phyloP scores from a whole-genome alignment of 345 rosid species.

The Salix exigua region DNA sequence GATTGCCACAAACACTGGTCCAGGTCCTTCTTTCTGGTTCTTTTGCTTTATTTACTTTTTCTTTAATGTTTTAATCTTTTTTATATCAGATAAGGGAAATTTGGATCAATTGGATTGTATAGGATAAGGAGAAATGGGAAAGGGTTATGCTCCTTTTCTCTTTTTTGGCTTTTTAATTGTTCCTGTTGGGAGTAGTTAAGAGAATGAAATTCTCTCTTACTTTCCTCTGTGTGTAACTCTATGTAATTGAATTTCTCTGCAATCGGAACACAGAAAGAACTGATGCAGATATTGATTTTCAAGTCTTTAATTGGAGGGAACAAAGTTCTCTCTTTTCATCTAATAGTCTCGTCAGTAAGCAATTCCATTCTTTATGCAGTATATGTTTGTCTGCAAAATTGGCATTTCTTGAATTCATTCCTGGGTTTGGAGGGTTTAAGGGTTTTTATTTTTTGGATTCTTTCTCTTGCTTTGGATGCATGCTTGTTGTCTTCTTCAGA shows the following conservation, averaged over 20 bases:
- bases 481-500: not conserved
- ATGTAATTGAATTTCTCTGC: slow-evolving; percentile 15
- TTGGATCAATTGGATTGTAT: slow-evolving; percentile 46
- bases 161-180: slow-evolving; percentile 16
- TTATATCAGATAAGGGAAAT: slow-evolving; percentile 24
- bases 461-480: not conserved
- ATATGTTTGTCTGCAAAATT: not conserved
- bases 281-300: slow-evolving; percentile 16
- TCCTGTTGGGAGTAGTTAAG: slow-evolving; percentile 26
- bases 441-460: not conserved
- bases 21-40: slow-evolving; percentile 24
- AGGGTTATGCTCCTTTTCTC: slow-evolving; percentile 20
- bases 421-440: not conserved
- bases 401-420: slow-evolving; percentile 8
- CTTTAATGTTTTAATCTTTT: slow-evolving; percentile 25
- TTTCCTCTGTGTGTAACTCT: slow-evolving; percentile 33
- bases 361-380: not conserved
- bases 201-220: slow-evolving; percentile 42
- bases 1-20: slow-evolving; percentile 39
- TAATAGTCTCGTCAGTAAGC: not conserved
- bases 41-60: slow-evolving; percentile 28
- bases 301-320: slow-evolving; percentile 18
- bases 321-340: slow-evolving; percentile 29
- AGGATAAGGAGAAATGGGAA: slow-evolving; percentile 32
- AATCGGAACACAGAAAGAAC: slow-evolving; percentile 18